These are phyloP conservation scores for Closterium sp. DNA, from an alignment of 139 green algal species.

Conservation along the genomic window DNA sequence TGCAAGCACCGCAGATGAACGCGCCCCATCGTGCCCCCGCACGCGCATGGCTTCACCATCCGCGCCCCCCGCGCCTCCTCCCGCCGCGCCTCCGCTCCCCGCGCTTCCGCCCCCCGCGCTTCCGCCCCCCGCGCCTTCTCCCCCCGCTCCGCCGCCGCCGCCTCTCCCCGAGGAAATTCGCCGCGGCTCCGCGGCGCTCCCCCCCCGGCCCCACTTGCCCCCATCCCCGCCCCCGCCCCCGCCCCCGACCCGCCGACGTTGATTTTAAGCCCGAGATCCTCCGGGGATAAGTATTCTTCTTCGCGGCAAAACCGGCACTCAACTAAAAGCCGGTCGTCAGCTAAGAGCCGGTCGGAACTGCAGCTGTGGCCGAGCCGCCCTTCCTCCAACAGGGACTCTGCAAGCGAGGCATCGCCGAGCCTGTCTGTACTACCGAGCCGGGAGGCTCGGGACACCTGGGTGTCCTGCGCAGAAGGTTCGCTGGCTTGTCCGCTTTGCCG, in stretches of 20 bases:
- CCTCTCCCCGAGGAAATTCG: background rate
- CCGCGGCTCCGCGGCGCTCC: no score
- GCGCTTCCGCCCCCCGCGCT: no score
- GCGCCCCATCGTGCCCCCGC: conserved; percentile 16
- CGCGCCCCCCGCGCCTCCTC: background rate
- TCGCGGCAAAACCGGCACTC: background rate
- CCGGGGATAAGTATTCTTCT: background rate
- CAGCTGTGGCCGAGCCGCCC: background rate
- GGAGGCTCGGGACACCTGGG: background rate
- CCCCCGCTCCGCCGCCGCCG: background rate
- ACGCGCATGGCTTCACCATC: conserved; percentile 7
- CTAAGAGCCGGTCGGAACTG: background rate
- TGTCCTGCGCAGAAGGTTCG: background rate
- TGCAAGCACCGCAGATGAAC: conserved; percentile 24
- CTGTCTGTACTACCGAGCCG: background rate
- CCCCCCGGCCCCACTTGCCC: background rate
- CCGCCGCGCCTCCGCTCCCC: no score
- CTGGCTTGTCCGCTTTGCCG: background rate
- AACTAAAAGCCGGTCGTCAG: background rate
- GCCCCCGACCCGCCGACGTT: no score
- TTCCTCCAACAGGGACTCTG: background rate
- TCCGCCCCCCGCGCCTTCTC: no score
- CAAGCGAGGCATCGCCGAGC: background rate
- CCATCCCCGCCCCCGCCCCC: no score
- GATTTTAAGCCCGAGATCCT: background rate